These are phyloP conservation scores for Claviceps monticola DNA, from an alignment of 2,329 filamentous ascomycete genomes.

Conservation along the genomic window DNA sequence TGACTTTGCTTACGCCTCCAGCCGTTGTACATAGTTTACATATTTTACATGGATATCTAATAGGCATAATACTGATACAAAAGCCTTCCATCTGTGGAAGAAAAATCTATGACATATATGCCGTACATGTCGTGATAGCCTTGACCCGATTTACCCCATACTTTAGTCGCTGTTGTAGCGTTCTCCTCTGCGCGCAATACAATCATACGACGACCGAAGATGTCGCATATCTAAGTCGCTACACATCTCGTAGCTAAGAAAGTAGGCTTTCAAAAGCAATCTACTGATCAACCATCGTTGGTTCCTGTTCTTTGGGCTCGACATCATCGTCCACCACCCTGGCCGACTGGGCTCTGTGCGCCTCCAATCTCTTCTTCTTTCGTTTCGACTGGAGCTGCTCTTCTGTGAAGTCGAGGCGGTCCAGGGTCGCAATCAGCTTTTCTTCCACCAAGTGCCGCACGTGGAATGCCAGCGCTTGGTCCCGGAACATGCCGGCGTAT, in stretches of 20 bases:
- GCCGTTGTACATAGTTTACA: neutral
- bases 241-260: neutral
- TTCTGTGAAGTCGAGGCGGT: conserved; percentile 36
- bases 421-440: conserved; percentile 41
- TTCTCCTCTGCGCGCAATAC: neutral
- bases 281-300: neutral
- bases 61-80: neutral
- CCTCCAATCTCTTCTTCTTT: conserved; percentile 11
- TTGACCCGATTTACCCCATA: neutral
- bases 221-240: neutral
- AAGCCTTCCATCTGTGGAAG: neutral
- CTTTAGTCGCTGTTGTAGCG: neutral
- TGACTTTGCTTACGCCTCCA: too few species aligned
- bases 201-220: too few species aligned
- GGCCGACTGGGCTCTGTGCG: conserved; percentile 7
- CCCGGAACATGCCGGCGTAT: conserved; percentile 66
- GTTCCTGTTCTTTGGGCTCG: neutral
- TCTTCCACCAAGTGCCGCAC: conserved; percentile 66
- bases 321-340: neutral
- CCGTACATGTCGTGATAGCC: neutral
- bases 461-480: conserved; percentile 62
- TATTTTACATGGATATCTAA: neutral
- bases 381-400: conserved; percentile 17
- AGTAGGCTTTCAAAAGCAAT: neutral
- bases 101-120: neutral